Conservation (phyloP, 129 eudicot genomes). For the Artemisia tridentata region DNA sequence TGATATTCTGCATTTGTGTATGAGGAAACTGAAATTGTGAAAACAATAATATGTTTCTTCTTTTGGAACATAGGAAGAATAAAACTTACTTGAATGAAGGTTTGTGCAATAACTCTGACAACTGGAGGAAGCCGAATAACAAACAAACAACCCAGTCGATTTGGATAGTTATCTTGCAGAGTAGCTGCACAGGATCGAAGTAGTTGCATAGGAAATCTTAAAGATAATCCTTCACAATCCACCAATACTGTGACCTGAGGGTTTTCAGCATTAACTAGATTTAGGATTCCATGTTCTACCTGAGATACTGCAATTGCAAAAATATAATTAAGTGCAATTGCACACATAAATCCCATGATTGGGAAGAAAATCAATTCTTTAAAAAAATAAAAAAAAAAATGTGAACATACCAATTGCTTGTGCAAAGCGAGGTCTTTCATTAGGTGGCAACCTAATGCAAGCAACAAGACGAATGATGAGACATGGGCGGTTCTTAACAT, state of each 20-base stretch:
- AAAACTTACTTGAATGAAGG: conserved; percentile 72
- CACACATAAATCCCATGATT: not conserved
- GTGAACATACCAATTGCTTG: conserved; percentile 78
- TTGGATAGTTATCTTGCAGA: conserved; percentile 90
- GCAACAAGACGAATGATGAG: conserved; percentile 90
- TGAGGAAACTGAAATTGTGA: too few species aligned
- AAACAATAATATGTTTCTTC: not conserved
- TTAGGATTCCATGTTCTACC: conserved; percentile 86
- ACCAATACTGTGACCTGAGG: conserved; percentile 76
- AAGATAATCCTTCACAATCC: conserved; percentile 88
- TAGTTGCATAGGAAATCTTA: conserved; percentile 84
- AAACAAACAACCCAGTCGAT: conserved; percentile 70
- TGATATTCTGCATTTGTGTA: too few species aligned
- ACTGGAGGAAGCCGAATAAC: conserved; percentile 86
- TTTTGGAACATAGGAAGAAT: not conserved
- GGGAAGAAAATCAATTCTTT: not conserved
- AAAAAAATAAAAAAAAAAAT: not conserved
- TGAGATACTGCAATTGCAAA: conserved; percentile 72
- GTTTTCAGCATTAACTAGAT: conserved; percentile 52
- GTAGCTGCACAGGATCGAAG: conserved; percentile 67
- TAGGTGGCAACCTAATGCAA: conserved; percentile 63
- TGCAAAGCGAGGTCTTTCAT: conserved; percentile 80
- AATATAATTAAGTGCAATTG: not conserved
- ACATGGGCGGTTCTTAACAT: conserved; percentile 69
- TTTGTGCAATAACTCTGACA: conserved; percentile 81